Percentiles rank a stretch among this genome's conserved stretches.
Conservation (phyloP, 2,329 filamentous ascomycete genomes). For the Epichloe brachyelytri region DNA sequence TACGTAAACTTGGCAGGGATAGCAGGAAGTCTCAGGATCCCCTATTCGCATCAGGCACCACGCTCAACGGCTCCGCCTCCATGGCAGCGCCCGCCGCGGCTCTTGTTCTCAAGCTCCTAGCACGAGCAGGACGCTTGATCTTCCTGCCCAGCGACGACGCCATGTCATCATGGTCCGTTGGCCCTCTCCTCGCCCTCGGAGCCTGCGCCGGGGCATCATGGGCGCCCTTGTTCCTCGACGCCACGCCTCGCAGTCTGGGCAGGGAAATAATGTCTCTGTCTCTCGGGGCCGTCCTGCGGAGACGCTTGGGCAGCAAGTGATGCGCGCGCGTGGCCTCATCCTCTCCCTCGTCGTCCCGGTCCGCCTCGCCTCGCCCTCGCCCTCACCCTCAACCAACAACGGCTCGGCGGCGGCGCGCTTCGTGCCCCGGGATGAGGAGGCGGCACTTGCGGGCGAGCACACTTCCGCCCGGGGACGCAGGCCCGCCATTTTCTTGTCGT, state of each 20-base stretch:
- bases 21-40: conserved; percentile 30
- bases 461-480: conserved; percentile 6
- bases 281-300: conserved; percentile 37
- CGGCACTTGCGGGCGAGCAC: conserved; percentile 21
- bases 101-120: not conserved
- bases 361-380: conserved; percentile 6
- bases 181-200: not conserved
- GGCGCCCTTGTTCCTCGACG: conserved; percentile 9
- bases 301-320: conserved; percentile 24
- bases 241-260: conserved; percentile 19
- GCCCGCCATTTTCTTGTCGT: no score
- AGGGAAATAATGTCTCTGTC: conserved; percentile 23
- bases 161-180: not conserved
- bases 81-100: not conserved
- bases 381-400: not conserved
- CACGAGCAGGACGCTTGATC: conserved; percentile 5
- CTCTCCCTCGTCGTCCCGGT: conserved; percentile 7
- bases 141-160: not conserved
- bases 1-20: conserved; percentile 30
- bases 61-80: conserved; percentile 19
- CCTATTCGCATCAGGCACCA: conserved; percentile 32
- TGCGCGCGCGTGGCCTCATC: conserved; percentile 11
- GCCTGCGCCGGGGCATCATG: not conserved
- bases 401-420: conserved; percentile 32
- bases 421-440: conserved; percentile 32